A percentile compares a stretch with the other conserved stretches of the same genome.
Evolutionary conservation across 169 alveolate species (phyloP).

Genomic region (Perkinsus olseni): DNA sequence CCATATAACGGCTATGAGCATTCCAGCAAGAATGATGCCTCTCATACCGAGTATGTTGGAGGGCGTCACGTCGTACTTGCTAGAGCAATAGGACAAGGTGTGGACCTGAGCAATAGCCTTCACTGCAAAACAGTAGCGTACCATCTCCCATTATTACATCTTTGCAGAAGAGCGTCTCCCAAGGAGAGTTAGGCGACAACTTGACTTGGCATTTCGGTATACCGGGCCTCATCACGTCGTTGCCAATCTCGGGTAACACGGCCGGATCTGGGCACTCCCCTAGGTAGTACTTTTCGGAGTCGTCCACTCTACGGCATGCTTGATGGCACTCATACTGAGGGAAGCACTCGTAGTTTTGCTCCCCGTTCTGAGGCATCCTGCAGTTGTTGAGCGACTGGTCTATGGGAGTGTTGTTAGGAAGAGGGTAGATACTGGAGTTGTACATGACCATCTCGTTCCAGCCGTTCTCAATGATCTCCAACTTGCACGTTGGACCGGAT

Average conservation of each 20-base stretch:
- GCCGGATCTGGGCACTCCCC: background rate
- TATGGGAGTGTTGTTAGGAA: background rate
- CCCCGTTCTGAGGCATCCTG: background rate
- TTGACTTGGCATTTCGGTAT: background rate
- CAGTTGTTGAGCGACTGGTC: background rate
- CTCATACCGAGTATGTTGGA: background rate
- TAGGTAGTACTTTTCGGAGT: background rate
- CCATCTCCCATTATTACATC: background rate
- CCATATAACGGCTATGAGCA: background rate
- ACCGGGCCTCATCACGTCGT: background rate
- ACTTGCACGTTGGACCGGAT: background rate
- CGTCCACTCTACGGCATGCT: background rate
- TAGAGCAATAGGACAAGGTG: background rate
- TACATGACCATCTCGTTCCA: background rate
- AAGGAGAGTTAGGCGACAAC: background rate
- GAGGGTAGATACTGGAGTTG: background rate
- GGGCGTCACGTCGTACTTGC: background rate
- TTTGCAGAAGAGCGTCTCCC: background rate
- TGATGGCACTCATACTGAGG: background rate
- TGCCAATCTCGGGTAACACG: background rate
- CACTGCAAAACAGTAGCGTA: background rate
- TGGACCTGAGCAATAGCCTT: background rate
- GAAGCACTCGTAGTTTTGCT: background rate
- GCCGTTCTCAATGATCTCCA: background rate
- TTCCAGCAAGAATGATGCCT: background rate